A percentile compares a stretch with the other conserved stretches of the same genome.
Conservation (phyloP, 163 green algal species). For the Chloromonas sp. region DNA sequence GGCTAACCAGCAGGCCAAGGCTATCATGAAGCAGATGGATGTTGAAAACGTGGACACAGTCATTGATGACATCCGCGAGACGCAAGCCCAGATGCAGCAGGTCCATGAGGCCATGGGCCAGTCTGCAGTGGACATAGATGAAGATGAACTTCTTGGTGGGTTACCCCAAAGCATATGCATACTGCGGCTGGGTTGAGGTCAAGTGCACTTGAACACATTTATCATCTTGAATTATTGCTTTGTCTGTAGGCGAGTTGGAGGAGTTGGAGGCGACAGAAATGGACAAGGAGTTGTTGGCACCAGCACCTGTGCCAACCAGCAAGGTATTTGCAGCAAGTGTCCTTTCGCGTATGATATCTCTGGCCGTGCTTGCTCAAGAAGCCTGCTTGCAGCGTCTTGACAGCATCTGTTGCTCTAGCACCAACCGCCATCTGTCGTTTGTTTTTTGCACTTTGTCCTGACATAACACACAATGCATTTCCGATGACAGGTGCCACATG, state of each 20-base stretch:
- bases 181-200: too few species aligned
- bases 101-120: constrained; percentile 85
- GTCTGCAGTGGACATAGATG: constrained; percentile 63
- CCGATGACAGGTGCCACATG: neutral
- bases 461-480: too few species aligned
- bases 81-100: constrained; percentile 82
- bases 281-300: constrained; percentile 78
- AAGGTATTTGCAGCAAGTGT: constrained; percentile 15
- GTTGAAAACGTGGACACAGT: constrained; percentile 94
- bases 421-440: too few species aligned
- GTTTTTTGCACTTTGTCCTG: too few species aligned
- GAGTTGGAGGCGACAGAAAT: constrained; percentile 75
- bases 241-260: constrained; percentile 60
- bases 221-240: too few species aligned
- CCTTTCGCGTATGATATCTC: too few species aligned
- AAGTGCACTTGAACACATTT: too few species aligned
- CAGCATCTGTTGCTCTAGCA: too few species aligned
- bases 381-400: too few species aligned
- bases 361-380: too few species aligned
- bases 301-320: constrained; percentile 50
- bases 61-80: constrained; percentile 93
- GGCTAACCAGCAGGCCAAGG: constrained; percentile 72
- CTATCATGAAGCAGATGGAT: constrained; percentile 80
- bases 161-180: too few species aligned
- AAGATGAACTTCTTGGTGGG: constrained; percentile 75